These are phyloP conservation scores for Phytopythium litorale DNA, from an alignment of 352 stramenopile genomes.

Conservation along the genomic window DNA sequence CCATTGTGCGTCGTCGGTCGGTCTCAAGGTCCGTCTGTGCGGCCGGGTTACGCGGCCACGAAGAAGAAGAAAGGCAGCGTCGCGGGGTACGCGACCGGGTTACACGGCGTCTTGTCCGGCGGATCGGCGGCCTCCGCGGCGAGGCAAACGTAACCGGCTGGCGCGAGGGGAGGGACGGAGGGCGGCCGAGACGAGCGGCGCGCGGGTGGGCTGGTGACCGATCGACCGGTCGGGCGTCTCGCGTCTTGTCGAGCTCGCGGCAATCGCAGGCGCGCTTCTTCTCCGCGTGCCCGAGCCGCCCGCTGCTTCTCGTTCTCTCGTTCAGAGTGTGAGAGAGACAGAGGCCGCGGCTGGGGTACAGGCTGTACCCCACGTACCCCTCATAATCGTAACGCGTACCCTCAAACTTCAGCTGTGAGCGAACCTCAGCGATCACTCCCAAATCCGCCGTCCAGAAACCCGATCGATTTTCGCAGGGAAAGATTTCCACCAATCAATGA, in stretches of 20 bases:
- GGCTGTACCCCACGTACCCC: no score
- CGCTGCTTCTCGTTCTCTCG: no score
- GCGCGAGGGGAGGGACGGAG: background rate
- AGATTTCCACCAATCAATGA: no score
- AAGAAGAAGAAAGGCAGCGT: background rate
- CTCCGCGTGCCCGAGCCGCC: background rate
- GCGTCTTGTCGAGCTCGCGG: background rate
- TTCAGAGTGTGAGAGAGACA: background rate
- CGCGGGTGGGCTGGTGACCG: background rate
- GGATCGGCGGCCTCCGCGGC: no score
- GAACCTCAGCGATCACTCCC: no score
- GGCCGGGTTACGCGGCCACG: background rate
- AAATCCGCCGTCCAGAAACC: no score
- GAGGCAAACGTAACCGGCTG: background rate
- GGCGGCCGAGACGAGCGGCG: background rate
- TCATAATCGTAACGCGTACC: no score
- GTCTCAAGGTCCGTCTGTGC: background rate
- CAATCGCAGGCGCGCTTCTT: background rate
- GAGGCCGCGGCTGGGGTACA: background rate
- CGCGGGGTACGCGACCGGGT: background rate
- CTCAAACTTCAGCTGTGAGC: no score
- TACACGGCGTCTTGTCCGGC: background rate
- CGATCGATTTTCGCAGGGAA: no score
- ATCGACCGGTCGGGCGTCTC: background rate
- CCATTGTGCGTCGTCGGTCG: conserved; percentile 18